Percentiles rank a stretch among this genome's conserved stretches.
Conservation (phyloP, 192 early-diverging fungal species). For the Geranomyces variabilis region DNA sequence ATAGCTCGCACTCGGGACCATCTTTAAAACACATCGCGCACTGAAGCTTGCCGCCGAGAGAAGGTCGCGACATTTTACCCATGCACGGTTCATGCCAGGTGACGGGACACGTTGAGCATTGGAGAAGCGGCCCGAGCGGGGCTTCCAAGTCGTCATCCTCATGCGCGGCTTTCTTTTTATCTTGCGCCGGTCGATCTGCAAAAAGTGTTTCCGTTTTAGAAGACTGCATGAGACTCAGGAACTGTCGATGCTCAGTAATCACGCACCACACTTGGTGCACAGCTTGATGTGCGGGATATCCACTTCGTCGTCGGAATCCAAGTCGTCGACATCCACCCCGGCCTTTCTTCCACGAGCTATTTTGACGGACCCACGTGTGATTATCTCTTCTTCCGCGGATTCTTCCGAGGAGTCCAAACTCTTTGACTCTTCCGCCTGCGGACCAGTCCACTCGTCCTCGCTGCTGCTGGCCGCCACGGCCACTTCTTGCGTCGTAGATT, state of each 20-base stretch:
- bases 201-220: neutral
- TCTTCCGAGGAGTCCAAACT: neutral
- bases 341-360: neutral
- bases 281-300: neutral
- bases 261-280: slow-evolving; percentile 1
- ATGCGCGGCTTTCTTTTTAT: neutral
- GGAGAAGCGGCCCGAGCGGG: slow-evolving; percentile 23
- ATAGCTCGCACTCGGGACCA: slow-evolving; percentile 10
- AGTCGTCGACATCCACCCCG: neutral
- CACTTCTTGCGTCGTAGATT: no score
- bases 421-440: no score
- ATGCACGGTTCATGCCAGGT: slow-evolving; percentile 21
- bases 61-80: neutral
- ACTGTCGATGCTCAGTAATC: no score
- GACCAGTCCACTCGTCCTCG: no score
- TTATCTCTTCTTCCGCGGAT: neutral
- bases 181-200: neutral
- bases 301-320: neutral
- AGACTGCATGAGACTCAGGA: neutral
- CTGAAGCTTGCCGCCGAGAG: neutral
- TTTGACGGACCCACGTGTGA: neutral
- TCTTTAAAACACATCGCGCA: slow-evolving; percentile 15
- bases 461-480: no score
- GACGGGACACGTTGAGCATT: slow-evolving; percentile 21
- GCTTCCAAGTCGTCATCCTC: slow-evolving; percentile 33